Conservation (phyloP, 306 rosid genomes). For the Fragaria nilgerrensis region DNA sequence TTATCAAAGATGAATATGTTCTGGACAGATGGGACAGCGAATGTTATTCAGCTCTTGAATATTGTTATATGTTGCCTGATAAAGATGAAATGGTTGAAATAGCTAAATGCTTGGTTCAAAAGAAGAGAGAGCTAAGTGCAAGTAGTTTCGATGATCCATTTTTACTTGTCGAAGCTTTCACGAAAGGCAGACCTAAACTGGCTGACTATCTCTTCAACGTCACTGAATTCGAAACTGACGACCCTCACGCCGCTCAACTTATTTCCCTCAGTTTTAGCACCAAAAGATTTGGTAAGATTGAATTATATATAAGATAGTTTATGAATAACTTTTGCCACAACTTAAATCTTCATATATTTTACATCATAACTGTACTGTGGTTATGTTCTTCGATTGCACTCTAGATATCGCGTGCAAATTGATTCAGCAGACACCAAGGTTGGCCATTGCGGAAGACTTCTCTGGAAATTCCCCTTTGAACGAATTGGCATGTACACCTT, state of each 20-base stretch:
- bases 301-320: background rate
- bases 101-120: background rate
- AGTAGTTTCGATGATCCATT: background rate
- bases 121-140: background rate
- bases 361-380: no score
- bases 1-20: background rate
- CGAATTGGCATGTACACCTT: background rate
- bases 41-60: background rate
- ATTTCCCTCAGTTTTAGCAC: background rate
- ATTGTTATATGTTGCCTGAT: background rate
- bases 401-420: background rate
- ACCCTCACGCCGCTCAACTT: background rate
- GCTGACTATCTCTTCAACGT: background rate
- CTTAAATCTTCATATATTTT: no score
- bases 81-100: background rate
- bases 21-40: background rate
- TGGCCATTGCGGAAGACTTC: background rate
- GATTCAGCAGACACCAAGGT: background rate
- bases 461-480: background rate
- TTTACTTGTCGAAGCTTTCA: fast-evolving
- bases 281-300: background rate
- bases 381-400: no score
- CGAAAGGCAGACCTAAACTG: fast-evolving
- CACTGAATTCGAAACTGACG: background rate
- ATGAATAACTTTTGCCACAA: background rate